phyloP scores from a whole-genome alignment of 2,329 filamentous ascomycete species.

The Pezicula carpinea region DNA sequence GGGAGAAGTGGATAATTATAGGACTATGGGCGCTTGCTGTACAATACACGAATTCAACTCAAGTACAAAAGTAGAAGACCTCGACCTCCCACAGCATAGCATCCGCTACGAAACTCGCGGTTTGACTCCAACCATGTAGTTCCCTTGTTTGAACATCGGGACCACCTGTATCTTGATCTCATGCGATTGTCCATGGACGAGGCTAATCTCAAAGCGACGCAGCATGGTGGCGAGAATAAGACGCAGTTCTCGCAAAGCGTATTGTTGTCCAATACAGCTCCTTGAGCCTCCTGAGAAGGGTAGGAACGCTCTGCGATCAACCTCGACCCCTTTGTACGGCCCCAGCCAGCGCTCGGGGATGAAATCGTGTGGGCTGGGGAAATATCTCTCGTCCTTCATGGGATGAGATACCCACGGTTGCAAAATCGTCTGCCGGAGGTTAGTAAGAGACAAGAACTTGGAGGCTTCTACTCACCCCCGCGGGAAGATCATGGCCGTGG shows the following conservation, averaged over 20 bases:
- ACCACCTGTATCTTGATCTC: slow-evolving; percentile 16
- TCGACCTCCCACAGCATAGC: neutral
- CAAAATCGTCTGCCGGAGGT: neutral
- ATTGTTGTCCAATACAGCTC: slow-evolving; percentile 28
- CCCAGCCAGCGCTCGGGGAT: neutral
- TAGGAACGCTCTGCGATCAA: slow-evolving; percentile 16
- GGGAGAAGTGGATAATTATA: too few relatives aligned
- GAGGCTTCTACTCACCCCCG: slow-evolving; percentile 4
- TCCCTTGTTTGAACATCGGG: slow-evolving; percentile 16
- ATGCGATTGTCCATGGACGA: slow-evolving; percentile 15
- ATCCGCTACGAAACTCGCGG: neutral
- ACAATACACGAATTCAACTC: too few relatives aligned
- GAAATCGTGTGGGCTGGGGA: neutral
- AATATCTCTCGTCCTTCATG: neutral
- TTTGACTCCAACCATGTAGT: slow-evolving; percentile 15
- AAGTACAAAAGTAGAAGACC: too few relatives aligned
- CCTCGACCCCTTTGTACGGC: slow-evolving; percentile 8
- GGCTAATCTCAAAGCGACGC: slow-evolving; percentile 12
- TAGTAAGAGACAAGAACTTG: neutral
- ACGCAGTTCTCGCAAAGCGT: slow-evolving; percentile 25
- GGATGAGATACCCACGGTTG: neutral
- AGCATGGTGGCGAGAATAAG: slow-evolving; percentile 16
- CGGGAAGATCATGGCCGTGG: slow-evolving; percentile 14
- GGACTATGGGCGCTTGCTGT: too few relatives aligned
- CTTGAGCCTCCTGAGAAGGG: slow-evolving; percentile 27